Percentiles rank a stretch among this genome's conserved stretches.
phyloP scores from a whole-genome alignment of 1,284 basidiomycete genomes.

The Cryptococcus depauperatus region DNA sequence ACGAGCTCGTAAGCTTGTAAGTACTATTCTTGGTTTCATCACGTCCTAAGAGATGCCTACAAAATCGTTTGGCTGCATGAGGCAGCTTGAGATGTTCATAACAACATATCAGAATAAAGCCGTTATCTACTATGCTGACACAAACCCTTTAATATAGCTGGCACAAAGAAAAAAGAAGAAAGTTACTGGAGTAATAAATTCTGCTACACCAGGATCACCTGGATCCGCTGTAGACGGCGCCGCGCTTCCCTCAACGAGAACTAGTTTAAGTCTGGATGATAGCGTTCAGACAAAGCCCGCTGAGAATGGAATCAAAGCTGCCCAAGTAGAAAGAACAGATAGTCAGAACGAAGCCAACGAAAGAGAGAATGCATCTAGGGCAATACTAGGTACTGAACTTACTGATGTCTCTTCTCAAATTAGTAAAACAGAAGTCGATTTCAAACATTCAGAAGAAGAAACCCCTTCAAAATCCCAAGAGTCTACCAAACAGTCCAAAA shows the following conservation, averaged over 20 bases:
- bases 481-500: slow-evolving; percentile 1
- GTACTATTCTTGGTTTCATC: no score
- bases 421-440: no score
- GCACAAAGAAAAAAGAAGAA: slow-evolving; percentile 27
- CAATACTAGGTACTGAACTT: not conserved
- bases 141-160: slow-evolving; percentile 4
- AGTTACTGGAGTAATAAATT: slow-evolving; percentile 10
- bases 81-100: no score
- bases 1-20: slow-evolving; percentile 38
- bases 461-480: not conserved
- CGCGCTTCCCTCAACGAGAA: slow-evolving; percentile 21
- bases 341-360: not conserved
- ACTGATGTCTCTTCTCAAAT: not conserved
- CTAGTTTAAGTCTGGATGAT: slow-evolving; percentile 14
- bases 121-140: not conserved
- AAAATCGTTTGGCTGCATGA: no score
- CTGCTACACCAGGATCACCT: slow-evolving; percentile 15
- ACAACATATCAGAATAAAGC: not conserved
- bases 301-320: no score
- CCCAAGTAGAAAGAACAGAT: not conserved
- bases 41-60: no score
- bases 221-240: slow-evolving; percentile 12
- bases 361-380: not conserved
- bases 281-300: no score
- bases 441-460: not conserved